Evolutionary conservation across 306 rosid genomes (phyloP), one percentile per base, ranked within the genome.

Genomic region (Benincasa hispida): DNA sequence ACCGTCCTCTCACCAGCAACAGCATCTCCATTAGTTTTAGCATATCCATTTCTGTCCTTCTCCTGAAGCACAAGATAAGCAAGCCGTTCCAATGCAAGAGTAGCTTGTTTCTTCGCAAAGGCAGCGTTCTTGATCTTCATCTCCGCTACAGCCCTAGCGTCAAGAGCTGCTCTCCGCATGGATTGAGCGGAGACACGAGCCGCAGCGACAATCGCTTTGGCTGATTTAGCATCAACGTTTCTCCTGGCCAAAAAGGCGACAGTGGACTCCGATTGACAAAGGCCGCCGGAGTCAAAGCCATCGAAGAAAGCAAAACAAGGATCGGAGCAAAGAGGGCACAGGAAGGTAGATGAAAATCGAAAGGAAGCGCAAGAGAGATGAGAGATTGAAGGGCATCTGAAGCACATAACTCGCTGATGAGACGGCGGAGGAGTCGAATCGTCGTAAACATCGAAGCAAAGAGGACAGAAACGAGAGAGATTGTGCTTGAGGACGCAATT

Each of bases 401-500:
- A 78, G 80, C 97, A 91, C 83, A 91, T 82, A 81, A 87, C 84
- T 60, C 88, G 92, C 15, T 83, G 87, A 18, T 78, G 66, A 0
- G 88, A 87, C 0, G 82, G 76, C 4, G 83, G 88, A 2, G 86
- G 22, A 4, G 32, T 51, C 9, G 79, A 79, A n/a, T 89, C 85
- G 82, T 89, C 85, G 81, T 81, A 85, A 62, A 82, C 82, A 25
- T 85, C 87, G 78, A 86, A 85, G 78, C 97, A 91, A 53, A 89
- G 54, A 8, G 97, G 97, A 83, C 97, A 91, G 80, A 89, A 91
- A 76, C 77, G 86, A 32, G 88, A 88, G 0, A 77, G 88, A 57
- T 89, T 83, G 63, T 79, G 79, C 73, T 82, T 87, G 74, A 91
- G 91, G 76, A 89, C 83, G 86, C 97, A 91, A 72, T 91, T 83